Evolutionary conservation across 2,329 filamentous ascomycete species (phyloP).

Genomic region (Magnaporthales sp.): DNA sequence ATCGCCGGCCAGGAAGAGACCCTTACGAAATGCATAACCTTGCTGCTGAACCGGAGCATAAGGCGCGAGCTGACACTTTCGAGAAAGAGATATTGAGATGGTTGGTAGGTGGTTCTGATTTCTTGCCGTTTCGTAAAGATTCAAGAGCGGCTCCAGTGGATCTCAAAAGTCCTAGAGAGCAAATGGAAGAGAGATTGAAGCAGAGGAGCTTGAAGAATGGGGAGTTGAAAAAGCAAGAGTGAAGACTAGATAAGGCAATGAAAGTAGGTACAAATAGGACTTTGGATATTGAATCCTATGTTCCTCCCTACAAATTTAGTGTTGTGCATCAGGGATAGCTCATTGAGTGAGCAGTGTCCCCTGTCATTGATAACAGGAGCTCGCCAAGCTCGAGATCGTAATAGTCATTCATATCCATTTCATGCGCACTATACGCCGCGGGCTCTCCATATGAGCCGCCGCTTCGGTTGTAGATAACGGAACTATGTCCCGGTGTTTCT

Average conservation of each 20-base stretch:
- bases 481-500: background rate
- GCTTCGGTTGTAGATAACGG: background rate
- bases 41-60: constrained; percentile 19
- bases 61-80: constrained; percentile 14
- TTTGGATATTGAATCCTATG: background rate
- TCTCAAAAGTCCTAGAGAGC: background rate
- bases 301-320: too few relatives aligned
- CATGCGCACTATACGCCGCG: background rate
- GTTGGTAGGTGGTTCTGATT: constrained; percentile 13
- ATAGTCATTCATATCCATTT: background rate
- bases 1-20: constrained; percentile 20
- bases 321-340: background rate
- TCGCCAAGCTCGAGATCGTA: background rate
- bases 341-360: background rate
- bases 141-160: background rate
- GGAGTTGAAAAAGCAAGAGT: background rate
- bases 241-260: background rate
- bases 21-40: constrained; percentile 29
- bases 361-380: background rate
- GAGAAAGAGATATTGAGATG: constrained; percentile 27
- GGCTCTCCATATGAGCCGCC: background rate
- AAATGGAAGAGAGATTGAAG: background rate
- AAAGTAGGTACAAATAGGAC: background rate
- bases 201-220: background rate
- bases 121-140: background rate